Base-by-base conservation (phyloP, 208 protist genomes). In the Entamoeba moshkovskii region DNA sequence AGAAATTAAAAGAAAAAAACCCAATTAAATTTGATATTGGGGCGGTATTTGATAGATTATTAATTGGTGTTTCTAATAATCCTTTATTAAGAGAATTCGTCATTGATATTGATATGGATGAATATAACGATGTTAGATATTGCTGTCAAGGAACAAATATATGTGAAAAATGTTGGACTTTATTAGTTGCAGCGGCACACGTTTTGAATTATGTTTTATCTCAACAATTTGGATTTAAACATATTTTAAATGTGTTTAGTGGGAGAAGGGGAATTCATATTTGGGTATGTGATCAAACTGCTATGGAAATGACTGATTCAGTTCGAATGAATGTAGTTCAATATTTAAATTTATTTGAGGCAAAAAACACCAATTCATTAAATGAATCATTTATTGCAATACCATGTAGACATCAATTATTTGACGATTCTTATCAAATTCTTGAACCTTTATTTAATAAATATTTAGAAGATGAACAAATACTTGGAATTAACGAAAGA, bases 31-130 rank as follows among this genome's bases (percentile, higher is more conserved):
- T 73, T 73, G 59, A 73, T 73, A 73, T 73, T 42, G 59, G 59
- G 11, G 59, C 59, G 8, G n/a, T 73, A 3, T 73, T 42, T 73
- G 59, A 73, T 73, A 73, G 29, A 38, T 73, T 73, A 73, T 73
- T 73, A 73, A 73, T 38, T 25, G 59, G 59, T 11, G n/a, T 38
- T n/a, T 11, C 29, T 42, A 38, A 38, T 25, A 38, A 8, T n/a
- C 59, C 59, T 38, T 42, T 42, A 38, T 73, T 73, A 92, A 38
- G 48, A n/a, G 94, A 94, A 66, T 94, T 94, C 45, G 47, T 94
- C 16, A 48, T 94, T 52, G 94, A 94, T 94, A 52, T 94, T 46
- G 94, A 94, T 94, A 46, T 93, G n/a, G 85, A 93, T 59, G 94
- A 94, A 45, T 94, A 94, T 46, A 66, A 94, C 91, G 42, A 49